Base-by-base conservation (phyloP, 129 eudicot species). In the Rutidosis leptorrhynchoides region DNA sequence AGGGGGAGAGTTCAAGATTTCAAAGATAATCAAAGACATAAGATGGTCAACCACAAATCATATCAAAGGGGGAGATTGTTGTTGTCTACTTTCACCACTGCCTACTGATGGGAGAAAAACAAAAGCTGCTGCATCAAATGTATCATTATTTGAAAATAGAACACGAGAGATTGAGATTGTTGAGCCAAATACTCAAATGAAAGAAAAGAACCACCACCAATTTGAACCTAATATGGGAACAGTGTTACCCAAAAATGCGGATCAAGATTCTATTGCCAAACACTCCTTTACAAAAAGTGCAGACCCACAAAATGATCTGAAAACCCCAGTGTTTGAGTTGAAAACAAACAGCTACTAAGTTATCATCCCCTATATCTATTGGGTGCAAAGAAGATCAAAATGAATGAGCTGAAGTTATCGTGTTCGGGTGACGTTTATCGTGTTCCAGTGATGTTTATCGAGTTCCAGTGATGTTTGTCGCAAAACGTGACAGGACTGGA, bases 261-360 rank as follows among this genome's bases (percentile, higher is more conserved):
- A 72, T 45, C 72, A 63, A 29, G 81, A 77, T 74, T 43, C 76
- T 25, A 68, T 64, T 20, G 67, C 68, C 58, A 16, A 62, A 63
- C 68, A 74, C 58, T 64, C 79, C 56, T 54, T 76, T 12, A 78
- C 53, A 59, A 77, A 19, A 22, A 71, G 54, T 21, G 56, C 64
- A 60, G 69, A 69, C 52, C 72, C 76, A 23, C 64, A 68, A 48
- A 30, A 54, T 66, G 80, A 69, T 73, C 71, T 60, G 20, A 28
- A 28, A 21, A 75, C 76, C 71, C 81, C 82, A 19, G 19, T 68
- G 43, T 77, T 77, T 73, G 81, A 78, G 63, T 24, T 79, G 68
- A 86, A n/a, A n/a, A n/a, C n/a, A 74, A 32, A 65, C 74, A 62
- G 72, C 83, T 33, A 22, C 7, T 57, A 23, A 37, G 33, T 69